Evolutionary conservation across 2,329 filamentous ascomycete genomes (phyloP), one percentile per base, ranked within the genome.

Genomic region (Xylaria sp.): DNA sequence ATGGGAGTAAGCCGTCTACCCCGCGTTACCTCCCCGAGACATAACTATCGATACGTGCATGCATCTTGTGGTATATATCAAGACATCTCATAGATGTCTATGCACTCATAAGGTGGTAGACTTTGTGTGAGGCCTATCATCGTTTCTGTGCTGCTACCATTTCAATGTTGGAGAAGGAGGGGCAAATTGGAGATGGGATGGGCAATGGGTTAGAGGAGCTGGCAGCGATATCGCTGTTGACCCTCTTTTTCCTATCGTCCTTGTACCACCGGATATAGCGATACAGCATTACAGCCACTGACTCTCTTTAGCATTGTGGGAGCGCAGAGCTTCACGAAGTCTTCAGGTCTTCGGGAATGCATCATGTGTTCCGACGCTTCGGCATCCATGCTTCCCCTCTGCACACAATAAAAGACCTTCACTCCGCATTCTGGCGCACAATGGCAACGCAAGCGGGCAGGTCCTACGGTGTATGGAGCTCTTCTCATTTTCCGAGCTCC

Each of bases 281-380:
- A 22, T 39, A 39, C n/a, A n/a, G n/a, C n/a, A n/a, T n/a, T n/a
- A n/a, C n/a, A n/a, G n/a, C n/a, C n/a, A n/a, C n/a, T n/a, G 20
- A 34, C 37, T 39, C 39, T 40, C 21, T 18, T 44, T n/a, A 18
- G 40, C 11, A 48, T n/a, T n/a, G n/a, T n/a, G n/a, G n/a, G n/a
- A 20, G 11, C 48, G 13, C 22, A 58, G 49, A 52, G 37, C 46
- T 53, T 52, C 24, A 43, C 42, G 51, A 46, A 52, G 34, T 16
- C 18, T 20, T 16, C 16, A 46, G 48, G 51, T 38, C 44, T 38
- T 39, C 48, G 44, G 64, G 59, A 52, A 68, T 67, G 65, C 65
- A 66, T 64, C 61, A 66, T 68, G 66, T 63, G 46, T 57, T 66
- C 61, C 61, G 58, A 57, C 52, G 59, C 41, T 24, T 49, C 49